Base-by-base conservation (phyloP, 2,329 filamentous ascomycete species). In the Stagonosporopsis chrysanthemi region DNA sequence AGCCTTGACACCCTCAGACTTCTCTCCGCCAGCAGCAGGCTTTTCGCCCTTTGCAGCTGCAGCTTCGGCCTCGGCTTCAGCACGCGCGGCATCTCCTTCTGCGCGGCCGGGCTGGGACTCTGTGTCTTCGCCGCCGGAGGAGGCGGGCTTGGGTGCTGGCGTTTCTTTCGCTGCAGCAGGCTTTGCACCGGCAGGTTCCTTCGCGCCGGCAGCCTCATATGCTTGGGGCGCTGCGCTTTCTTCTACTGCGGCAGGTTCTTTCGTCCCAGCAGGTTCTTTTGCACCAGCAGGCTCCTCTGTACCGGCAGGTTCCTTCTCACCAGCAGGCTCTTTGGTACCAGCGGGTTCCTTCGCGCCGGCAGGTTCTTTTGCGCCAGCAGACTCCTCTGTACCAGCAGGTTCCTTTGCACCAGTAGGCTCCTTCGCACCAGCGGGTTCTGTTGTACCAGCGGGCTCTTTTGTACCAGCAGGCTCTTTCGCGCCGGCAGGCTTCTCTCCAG, bases 1-100 rank as follows among this genome's bases (percentile, higher is more conserved):
- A 15, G 71, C 71, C 40, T 69, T 69, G 24, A 67, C 63, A 23
- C 62, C 68, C n/a, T 67, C 60, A 3, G 52, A 53, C 41, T 68
- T 66, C 29, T 67, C 64, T 15, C 44, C 58, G 44, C 61, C 43
- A 11, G 60, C 64, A n/a, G 51, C 64, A 45, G 60, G 63, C 63
- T 61, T 67, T 59, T 50, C 61, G 33, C 36, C 58, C 44, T 35
- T 49, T 5, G 55, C 55, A 3, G 48, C 39, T 8, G 64, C 61
- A 14, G 68, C 64, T 43, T 56, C 54, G n/a, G 38, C 43, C 23
- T 51, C 62, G 24, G 36, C 59, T 45, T 33, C 33, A 19, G 50
- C 50, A 15, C 50, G 49, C 2, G 66, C 62, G 4, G 68, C 64
- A 43, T 67, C 60, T 11, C 65, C 65, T 54, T 68, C 67, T 28